Evolutionary conservation across 2,329 filamentous ascomycete genomes (phyloP), one percentile per base, ranked within the genome.

Genomic region (Lachnellula arida): DNA sequence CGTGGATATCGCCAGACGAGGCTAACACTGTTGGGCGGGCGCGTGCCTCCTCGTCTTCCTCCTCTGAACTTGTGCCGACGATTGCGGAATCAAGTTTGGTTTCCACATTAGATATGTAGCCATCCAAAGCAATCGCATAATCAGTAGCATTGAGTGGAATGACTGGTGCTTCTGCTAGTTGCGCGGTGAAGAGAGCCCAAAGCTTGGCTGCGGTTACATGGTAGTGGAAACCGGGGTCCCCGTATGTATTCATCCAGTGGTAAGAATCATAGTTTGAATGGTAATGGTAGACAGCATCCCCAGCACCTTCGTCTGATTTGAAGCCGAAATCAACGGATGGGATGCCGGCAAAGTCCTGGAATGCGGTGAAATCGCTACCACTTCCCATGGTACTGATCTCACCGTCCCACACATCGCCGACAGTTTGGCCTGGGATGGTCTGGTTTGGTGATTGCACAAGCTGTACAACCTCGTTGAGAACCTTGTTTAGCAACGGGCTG

Each of bases 201-300:
- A 85, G 69, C 64, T 81, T 82, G 1, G 83, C 76, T 57, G 80
- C 75, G 1, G 84, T 75, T 7, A 77, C 70, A 59, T 88, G 86
- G 42, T 85, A 81, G n/a, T 81, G 75, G 50, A 81, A 84, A 0
- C 75, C 78, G 1, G 79, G 78, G 62, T 96, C 91, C 4, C 89
- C 89, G 62, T 84, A 91, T 3, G 76, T 86, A 14, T 86, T 79
- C 88, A 94, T 94, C 90, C 90, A 95, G 65, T 86, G 76, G 68
- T 89, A 92, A 35, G 81, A 88, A 68, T 95, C 91, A 68, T 92
- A 95, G 72, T 94, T 94, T 59, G 82, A 82, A 69, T 95, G 89
- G 67, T 94, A 95, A 61, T 88, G 86, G 67, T 87, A 89, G 6
- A 89, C 74, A 0, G 85, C 79, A 19, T 56, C 59, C 12, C 50